These are phyloP conservation scores for Camellia sinensis DNA, from an alignment of 148 eudicot species.

Conservation along the genomic window DNA sequence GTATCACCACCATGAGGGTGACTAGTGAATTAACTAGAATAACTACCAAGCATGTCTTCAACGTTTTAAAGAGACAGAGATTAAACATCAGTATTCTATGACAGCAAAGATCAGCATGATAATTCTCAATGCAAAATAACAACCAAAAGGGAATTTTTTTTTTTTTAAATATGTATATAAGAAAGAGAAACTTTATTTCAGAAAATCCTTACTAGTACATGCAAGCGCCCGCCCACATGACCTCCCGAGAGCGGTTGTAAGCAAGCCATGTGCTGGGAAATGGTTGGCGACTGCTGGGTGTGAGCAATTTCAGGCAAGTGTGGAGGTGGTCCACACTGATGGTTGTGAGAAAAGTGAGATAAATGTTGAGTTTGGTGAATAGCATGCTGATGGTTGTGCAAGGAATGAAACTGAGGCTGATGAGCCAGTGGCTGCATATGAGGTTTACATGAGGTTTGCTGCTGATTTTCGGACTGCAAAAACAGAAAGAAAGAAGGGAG, in stretches of 20 bases:
- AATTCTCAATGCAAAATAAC: neutral
- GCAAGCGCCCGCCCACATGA: constrained; percentile 61
- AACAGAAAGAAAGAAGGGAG: neutral
- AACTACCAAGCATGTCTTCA: neutral
- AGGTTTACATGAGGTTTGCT: constrained; percentile 61
- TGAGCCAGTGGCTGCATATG: constrained; percentile 51
- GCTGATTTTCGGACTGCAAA: constrained; percentile 50
- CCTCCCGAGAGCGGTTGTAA: constrained; percentile 54
- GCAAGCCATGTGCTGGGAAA: constrained; percentile 64
- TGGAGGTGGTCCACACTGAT: constrained; percentile 67
- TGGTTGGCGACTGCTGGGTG: constrained; percentile 48
- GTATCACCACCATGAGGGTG: no score
- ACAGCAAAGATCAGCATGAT: neutral
- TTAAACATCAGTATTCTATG: neutral
- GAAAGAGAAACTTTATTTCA: neutral
- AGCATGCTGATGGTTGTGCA: constrained; percentile 50
- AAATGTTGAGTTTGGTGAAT: constrained; percentile 54
- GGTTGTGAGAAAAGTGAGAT: constrained; percentile 51
- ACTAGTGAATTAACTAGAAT: neutral
- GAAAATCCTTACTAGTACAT: constrained; percentile 53
- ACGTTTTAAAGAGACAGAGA: neutral
- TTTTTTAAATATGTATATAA: neutral
- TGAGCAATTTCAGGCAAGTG: constrained; percentile 62
- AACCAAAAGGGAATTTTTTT: neutral
- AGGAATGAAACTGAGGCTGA: constrained; percentile 64